Base-by-base conservation (phyloP, 2,329 filamentous ascomycete genomes). In the Verticillium tricorpus region DNA sequence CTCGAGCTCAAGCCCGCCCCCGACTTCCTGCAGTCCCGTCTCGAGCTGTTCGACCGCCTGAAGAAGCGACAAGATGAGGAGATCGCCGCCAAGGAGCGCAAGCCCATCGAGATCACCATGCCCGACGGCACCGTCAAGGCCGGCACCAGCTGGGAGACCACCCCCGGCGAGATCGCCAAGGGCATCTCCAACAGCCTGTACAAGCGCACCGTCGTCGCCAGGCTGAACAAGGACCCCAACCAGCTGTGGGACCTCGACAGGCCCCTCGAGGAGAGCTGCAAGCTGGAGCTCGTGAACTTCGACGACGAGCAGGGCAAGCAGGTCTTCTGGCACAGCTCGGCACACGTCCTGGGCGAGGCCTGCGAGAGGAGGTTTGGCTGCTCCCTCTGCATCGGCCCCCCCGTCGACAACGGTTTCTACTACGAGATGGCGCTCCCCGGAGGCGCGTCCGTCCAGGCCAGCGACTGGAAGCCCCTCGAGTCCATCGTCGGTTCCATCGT, bases 251-350 rank as follows among this genome's bases (percentile, higher is more conserved):
- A 99, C 78, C 80, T 99, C 67, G 92, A 94, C 71, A 84, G 95
- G 60, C 94, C 94, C 5, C 79, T 99, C 39, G 95, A 98, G 82
- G 88, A 87, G 77, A 92, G 89, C 80, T 95, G 92, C 80, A 90
- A 86, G 69, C 84, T 99, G 32, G 90, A 93, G 71, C 83, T 97
- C 60, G 83, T 98, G 66, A 88, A 90, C 66, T 99, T 98, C 45
- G 89, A 74, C 71, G 77, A 84, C 67, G 79, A 82, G 57, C 72
- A 91, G 78, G 94, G 92, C 70, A 93, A 95, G 80, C 92, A 92
- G 75, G 94, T 98, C 61, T 99, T 97, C 80, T 99, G 94, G 94
- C 95, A 98, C 77, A 96, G 92, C 22, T 94, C 90, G 70, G 95
- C 95, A 55, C 95, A 99, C 75, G 89, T 96, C 67, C 86, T 99